phyloP scores from a whole-genome alignment of 1,284 basidiomycete genomes.

The Ustilago trichophora region DNA sequence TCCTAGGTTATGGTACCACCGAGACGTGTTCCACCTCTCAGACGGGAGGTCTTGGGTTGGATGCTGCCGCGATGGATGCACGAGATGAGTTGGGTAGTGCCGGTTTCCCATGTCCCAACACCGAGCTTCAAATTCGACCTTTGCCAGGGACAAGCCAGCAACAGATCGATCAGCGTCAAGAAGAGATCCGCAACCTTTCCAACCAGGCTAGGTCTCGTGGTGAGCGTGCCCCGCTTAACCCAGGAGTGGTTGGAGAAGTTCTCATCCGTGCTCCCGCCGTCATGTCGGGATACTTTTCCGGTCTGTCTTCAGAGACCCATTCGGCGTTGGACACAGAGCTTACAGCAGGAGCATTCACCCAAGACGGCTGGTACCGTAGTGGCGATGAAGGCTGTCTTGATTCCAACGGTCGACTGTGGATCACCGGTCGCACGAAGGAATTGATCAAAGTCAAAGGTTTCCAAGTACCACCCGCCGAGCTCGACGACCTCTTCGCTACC shows the following conservation, averaged over 20 bases:
- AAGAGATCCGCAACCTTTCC: conserved; percentile 31
- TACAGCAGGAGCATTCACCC: conserved; percentile 38
- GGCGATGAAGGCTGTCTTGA: conserved; percentile 57
- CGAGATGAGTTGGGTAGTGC: conserved; percentile 50
- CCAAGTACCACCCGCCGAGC: conserved; percentile 55
- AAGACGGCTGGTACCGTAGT: conserved; percentile 50
- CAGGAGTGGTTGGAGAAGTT: conserved; percentile 49
- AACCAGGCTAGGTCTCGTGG: conserved; percentile 28
- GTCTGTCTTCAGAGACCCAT: conserved; percentile 44
- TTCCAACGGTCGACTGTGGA: conserved; percentile 51
- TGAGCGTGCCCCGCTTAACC: conserved; percentile 35
- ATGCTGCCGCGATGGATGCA: conserved; percentile 14
- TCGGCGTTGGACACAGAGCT: conserved; percentile 42
- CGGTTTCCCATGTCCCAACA: conserved; percentile 26
- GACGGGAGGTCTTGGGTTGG: conserved; percentile 23
- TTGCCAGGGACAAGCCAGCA: conserved; percentile 20
- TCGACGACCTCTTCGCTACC: conserved; percentile 46
- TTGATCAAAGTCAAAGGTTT: conserved; percentile 55
- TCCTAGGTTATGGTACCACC: conserved; percentile 58
- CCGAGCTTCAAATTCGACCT: conserved; percentile 39
- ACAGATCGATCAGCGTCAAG: conserved; percentile 20
- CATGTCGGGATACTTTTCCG: conserved; percentile 56
- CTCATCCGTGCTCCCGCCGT: conserved; percentile 38
- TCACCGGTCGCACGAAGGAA: conserved; percentile 55
- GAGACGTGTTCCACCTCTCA: conserved; percentile 47